Conservation (phyloP, 257 asterid genomes). For the Rauvolfia tetraphylla region DNA sequence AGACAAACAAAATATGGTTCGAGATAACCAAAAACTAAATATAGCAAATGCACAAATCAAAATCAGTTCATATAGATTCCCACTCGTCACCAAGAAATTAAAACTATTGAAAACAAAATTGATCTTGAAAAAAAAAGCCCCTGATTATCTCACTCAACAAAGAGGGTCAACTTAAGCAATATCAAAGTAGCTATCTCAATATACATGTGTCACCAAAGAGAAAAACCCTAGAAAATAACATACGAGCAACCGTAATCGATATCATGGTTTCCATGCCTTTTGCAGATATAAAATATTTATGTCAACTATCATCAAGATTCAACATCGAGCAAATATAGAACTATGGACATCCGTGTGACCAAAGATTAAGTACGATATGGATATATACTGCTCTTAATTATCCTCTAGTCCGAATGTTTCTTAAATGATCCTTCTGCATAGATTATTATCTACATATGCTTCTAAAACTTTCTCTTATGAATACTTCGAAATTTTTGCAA, state of each 20-base stretch:
- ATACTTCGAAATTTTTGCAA: too few species aligned
- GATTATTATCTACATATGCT: too few species aligned
- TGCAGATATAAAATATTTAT: not conserved
- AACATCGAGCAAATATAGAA: not conserved
- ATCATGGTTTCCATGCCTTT: not conserved
- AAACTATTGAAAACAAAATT: not conserved
- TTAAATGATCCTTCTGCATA: too few species aligned
- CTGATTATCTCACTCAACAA: not conserved
- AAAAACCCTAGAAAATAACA: too few species aligned
- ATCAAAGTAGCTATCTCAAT: too few species aligned
- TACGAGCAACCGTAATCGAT: too few species aligned
- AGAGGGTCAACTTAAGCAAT: not conserved
- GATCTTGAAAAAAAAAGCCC: not conserved
- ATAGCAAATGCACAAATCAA: too few species aligned
- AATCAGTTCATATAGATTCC: not conserved
- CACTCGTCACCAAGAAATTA: not conserved
- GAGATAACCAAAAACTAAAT: not conserved
- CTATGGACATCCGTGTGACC: not conserved
- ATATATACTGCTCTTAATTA: not conserved
- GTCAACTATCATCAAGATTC: not conserved
- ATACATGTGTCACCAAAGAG: too few species aligned
- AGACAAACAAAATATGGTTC: not conserved
- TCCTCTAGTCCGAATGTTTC: too few species aligned
- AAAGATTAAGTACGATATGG: not conserved
- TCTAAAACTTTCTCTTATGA: too few species aligned